Evolutionary conservation across 352 stramenopile species (phyloP).

Genomic region (Globisporangium cystogenes): DNA sequence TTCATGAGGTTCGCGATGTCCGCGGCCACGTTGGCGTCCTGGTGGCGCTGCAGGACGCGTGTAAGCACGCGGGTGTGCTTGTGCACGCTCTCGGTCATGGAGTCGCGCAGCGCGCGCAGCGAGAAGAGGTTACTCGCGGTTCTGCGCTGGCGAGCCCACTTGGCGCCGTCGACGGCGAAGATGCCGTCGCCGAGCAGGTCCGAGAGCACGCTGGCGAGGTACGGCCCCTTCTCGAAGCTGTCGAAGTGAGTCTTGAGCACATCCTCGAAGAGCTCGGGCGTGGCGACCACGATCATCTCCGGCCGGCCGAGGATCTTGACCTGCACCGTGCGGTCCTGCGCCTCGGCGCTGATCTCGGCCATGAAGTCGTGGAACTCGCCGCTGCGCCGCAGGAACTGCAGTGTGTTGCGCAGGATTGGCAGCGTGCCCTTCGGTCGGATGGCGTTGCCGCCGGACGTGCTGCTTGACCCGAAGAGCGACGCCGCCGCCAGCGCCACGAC

Average conservation of each 20-base stretch:
- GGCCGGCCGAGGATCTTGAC: slow-evolving; percentile 33
- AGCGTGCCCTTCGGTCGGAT: slow-evolving; percentile 18
- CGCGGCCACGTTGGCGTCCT: slow-evolving; percentile 12
- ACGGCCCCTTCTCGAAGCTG: slow-evolving; percentile 35
- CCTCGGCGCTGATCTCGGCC: slow-evolving; percentile 26
- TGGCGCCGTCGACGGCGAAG: slow-evolving; percentile 21
- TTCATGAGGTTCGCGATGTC: slow-evolving; percentile 39
- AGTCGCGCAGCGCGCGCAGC: slow-evolving; percentile 16
- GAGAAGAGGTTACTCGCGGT: slow-evolving; percentile 25
- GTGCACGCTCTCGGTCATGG: slow-evolving; percentile 23
- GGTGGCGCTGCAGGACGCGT: slow-evolving; percentile 12
- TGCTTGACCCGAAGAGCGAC: background rate
- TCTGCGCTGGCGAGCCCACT: slow-evolving; percentile 26
- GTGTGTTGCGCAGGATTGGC: slow-evolving; percentile 35
- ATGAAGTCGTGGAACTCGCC: slow-evolving; percentile 38
- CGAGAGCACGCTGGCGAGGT: slow-evolving; percentile 29
- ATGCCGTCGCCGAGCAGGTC: slow-evolving; percentile 23
- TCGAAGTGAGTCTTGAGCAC: slow-evolving; percentile 51
- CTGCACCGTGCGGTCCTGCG: slow-evolving; percentile 24
- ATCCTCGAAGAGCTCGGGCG: slow-evolving; percentile 44
- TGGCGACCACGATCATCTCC: slow-evolving; percentile 34
- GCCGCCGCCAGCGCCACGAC: background rate
- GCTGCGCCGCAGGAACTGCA: slow-evolving; percentile 27
- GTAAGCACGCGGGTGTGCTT: background rate
- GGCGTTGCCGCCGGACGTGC: background rate